phyloP scores from a whole-genome alignment of 1,284 basidiomycete genomes.

The Ceratobasidium papillatum region DNA sequence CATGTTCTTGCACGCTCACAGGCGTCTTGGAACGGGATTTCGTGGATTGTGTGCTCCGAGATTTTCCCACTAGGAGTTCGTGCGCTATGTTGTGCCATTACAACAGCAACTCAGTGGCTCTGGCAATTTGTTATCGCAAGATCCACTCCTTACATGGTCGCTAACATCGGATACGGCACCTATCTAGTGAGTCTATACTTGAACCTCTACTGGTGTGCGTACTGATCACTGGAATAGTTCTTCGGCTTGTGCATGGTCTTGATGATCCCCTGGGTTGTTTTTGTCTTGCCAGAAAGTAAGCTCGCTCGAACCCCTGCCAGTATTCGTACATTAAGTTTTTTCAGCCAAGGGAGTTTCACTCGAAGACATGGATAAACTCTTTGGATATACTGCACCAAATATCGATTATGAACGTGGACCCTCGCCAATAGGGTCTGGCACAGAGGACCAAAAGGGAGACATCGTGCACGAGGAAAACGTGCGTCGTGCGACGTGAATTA shows the following conservation, averaged over 20 bases:
- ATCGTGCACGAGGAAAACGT: slow-evolving; percentile 12
- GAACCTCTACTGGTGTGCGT: no score
- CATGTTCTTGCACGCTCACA: not conserved
- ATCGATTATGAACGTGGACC: not conserved
- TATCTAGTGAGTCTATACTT: slow-evolving; percentile 10
- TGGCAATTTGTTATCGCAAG: slow-evolving; percentile 53
- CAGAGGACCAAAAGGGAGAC: slow-evolving; percentile 15
- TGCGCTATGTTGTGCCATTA: slow-evolving; percentile 52
- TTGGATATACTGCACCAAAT: not conserved
- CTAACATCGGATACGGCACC: slow-evolving; percentile 31
- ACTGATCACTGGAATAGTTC: slow-evolving; percentile 2
- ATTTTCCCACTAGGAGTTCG: slow-evolving; percentile 55
- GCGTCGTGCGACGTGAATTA: not conserved
- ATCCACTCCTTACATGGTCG: slow-evolving; percentile 52
- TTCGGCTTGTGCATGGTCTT: slow-evolving; percentile 37
- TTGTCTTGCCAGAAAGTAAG: slow-evolving; percentile 37
- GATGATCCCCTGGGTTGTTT: slow-evolving; percentile 37
- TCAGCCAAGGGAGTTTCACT: slow-evolving; percentile 30
- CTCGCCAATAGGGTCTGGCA: not conserved
- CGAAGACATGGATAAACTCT: slow-evolving; percentile 25
- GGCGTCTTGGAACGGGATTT: slow-evolving; percentile 48
- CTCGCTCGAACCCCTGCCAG: not conserved
- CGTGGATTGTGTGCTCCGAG: slow-evolving; percentile 49
- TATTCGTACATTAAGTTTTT: not conserved
- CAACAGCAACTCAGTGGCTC: slow-evolving; percentile 53